Base-by-base conservation (phyloP, 1,284 basidiomycete species). In the Apiotrichum mycotoxinovorans region DNA sequence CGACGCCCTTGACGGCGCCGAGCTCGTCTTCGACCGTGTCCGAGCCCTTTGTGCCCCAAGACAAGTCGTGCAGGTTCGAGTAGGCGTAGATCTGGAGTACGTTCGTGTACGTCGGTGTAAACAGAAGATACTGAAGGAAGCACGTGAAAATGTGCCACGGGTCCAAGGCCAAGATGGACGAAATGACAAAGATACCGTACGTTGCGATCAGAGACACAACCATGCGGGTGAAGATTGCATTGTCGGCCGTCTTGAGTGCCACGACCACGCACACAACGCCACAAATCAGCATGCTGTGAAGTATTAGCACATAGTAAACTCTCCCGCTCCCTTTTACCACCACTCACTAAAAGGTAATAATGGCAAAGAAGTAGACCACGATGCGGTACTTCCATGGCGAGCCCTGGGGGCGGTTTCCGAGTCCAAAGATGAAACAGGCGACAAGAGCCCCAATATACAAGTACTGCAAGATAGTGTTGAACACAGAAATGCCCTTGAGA, bases 361-460 rank as follows among this genome's bases (percentile, higher is more conserved):
- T 59, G 9, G 88, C 88, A 61, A 96, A 85, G 56, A 88, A 80
- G 52, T 88, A 83, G 10, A 90, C 85, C 0, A 87, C 86, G 3
- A 85, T 79, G 68, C 85, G 86, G 78, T 96, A 97, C 79, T 96
- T 96, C 82, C 85, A 86, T 63, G 84, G 83, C 1, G 89, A 82
- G 2, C 89, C 87, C 76, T 87, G 85, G 1, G 95, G 95, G 61
- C 92, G 87, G 74, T 98, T 98, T 5, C 96, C 95, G 89, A 98
- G 94, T 0, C 91, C 89, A 73, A 98, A 89, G 20, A 98, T 81
- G 81, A 98, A 97, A 66, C 87, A 89, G 0, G 89, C 87, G 18
- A 94, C 83, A 18, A 97, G 83, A 37, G 91, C 83, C 2, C 88
- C 89, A 3, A 87, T 83, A 81, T 96, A 88, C 33, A 87, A 78